phyloP scores from a whole-genome alignment of 768 basidiomycete species.

The Baorangia bicolor region DNA sequence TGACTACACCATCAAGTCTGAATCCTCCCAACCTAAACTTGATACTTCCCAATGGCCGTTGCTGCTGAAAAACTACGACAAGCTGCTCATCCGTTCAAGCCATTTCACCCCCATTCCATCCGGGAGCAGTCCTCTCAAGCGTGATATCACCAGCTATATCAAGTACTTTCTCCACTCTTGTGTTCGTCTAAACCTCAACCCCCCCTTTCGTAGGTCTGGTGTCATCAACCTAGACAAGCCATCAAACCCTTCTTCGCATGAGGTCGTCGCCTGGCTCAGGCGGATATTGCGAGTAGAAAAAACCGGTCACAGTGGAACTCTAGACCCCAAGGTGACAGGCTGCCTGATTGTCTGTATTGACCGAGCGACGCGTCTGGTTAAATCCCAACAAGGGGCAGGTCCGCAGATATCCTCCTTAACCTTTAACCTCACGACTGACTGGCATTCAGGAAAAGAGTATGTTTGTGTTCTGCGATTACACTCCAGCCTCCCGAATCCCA shows the following conservation, averaged over 20 bases:
- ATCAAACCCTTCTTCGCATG: conserved; percentile 97
- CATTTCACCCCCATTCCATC: conserved; percentile 98
- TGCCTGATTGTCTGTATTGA: conserved; percentile 99
- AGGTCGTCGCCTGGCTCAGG: conserved; percentile 98
- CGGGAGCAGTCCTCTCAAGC: conserved; percentile 92
- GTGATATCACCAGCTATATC: conserved; percentile 88
- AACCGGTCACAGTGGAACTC: conserved; percentile 97
- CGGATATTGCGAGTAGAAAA: conserved; percentile 97
- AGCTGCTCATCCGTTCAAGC: conserved; percentile 87
- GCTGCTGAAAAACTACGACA: conserved; percentile 98
- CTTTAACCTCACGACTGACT: neutral
- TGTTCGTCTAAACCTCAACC: neutral
- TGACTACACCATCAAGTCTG: conserved; percentile 82
- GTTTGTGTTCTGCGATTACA: conserved; percentile 96
- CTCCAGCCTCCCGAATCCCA: conserved; percentile 73
- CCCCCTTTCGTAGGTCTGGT: conserved; percentile 66
- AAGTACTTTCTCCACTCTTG: conserved; percentile 50
- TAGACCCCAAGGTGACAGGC: conserved; percentile 99
- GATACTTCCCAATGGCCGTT: conserved; percentile 98
- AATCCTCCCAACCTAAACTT: conserved; percentile 67
- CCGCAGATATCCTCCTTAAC: conserved; percentile 23
- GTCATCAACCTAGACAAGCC: conserved; percentile 99
- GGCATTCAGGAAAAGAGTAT: conserved; percentile 84
- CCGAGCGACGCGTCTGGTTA: conserved; percentile 94
- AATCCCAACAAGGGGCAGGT: conserved; percentile 99